A percentile compares a stretch with the other conserved stretches of the same genome.
phyloP scores from a whole-genome alignment of 169 alveolate genomes.

The Cryptosporidium viatorum region DNA sequence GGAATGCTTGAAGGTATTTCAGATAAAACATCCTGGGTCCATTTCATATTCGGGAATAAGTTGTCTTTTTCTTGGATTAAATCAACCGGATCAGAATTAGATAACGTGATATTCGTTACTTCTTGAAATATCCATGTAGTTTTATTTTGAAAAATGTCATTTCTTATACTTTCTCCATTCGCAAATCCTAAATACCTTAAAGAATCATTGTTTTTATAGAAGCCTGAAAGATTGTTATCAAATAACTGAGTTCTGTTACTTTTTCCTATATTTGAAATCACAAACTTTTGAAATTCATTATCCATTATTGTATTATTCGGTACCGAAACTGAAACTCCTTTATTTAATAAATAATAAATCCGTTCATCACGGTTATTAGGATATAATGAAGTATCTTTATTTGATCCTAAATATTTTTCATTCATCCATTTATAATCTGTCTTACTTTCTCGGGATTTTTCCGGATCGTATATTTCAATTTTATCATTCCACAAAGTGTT shows the following conservation, averaged over 20 bases:
- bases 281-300: background rate
- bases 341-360: background rate
- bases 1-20: constrained; percentile 46
- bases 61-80: constrained; percentile 34
- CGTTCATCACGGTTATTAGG: background rate
- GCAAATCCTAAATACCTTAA: background rate
- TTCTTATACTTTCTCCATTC: background rate
- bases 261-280: background rate
- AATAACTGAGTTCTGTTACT: background rate
- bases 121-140: background rate
- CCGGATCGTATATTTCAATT: background rate
- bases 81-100: constrained; percentile 37
- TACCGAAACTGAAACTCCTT: background rate
- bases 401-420: constrained; percentile 8
- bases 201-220: background rate
- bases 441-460: background rate
- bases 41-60: constrained; percentile 11
- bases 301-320: background rate
- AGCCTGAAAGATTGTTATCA: background rate
- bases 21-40: constrained; percentile 14
- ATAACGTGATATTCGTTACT: background rate
- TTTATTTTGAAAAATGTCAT: background rate
- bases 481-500: background rate
- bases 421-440: constrained; percentile 12
- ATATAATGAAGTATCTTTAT: background rate